These are phyloP conservation scores for Talaromyces sp. DNA, from an alignment of 2,329 filamentous ascomycete species.

Conservation along the genomic window DNA sequence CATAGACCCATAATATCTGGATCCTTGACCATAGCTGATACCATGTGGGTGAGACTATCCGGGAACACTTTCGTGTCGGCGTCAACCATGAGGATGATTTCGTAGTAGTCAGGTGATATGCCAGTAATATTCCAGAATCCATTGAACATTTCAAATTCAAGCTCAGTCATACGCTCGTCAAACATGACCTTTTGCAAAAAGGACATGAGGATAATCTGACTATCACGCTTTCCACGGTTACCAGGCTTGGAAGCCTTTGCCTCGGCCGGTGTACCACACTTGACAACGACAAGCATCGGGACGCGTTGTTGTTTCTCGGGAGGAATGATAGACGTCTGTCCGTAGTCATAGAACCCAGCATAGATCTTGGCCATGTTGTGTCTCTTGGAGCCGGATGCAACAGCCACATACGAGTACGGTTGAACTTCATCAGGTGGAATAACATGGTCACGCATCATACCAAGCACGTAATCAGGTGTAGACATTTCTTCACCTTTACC, in stretches of 20 bases:
- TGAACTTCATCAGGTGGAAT: slow-evolving; percentile 76
- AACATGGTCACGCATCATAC: slow-evolving; percentile 93
- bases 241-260: slow-evolving; percentile 78
- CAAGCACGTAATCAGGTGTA: slow-evolving; percentile 83
- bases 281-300: slow-evolving; percentile 95
- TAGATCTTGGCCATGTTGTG: slow-evolving; percentile 99
- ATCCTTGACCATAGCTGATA: slow-evolving; percentile 98
- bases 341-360: slow-evolving; percentile 97
- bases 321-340: slow-evolving; percentile 73
- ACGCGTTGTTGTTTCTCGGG: slow-evolving; percentile 89
- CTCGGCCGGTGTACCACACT: slow-evolving; percentile 91
- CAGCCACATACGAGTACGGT: slow-evolving; percentile 92
- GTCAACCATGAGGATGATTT: slow-evolving; percentile 97
- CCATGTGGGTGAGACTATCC: slow-evolving; percentile 96
- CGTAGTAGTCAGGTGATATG: slow-evolving; percentile 96
- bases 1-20: slow-evolving; percentile 99
- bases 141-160: slow-evolving; percentile 99
- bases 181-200: slow-evolving; percentile 99
- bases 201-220: slow-evolving; percentile 98
- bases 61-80: slow-evolving; percentile 99
- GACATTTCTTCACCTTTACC: slow-evolving; percentile 82
- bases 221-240: slow-evolving; percentile 97
- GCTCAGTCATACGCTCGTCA: slow-evolving; percentile 98
- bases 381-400: slow-evolving; percentile 90
- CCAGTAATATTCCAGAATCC: slow-evolving; percentile 98